Conservation (phyloP, 805 yeast genomes). For the Saturnispora silvae region DNA sequence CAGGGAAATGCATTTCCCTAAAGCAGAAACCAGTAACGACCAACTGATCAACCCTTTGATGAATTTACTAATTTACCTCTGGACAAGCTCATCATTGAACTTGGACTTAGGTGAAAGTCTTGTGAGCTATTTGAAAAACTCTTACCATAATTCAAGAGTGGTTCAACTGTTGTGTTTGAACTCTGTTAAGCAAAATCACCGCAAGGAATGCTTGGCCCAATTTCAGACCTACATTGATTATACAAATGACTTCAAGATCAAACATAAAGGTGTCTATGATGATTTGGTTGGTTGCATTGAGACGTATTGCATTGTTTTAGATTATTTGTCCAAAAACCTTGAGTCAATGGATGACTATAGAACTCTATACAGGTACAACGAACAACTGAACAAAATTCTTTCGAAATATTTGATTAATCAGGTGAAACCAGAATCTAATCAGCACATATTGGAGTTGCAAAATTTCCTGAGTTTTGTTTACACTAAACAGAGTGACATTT, state of each 20-base stretch:
- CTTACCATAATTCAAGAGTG: slow-evolving; percentile 36
- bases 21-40: slow-evolving; percentile 28
- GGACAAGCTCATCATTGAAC: slow-evolving; percentile 6
- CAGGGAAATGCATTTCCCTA: slow-evolving; percentile 31
- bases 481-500: slow-evolving; percentile 19
- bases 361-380: slow-evolving; percentile 14
- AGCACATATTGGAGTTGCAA: slow-evolving; percentile 16
- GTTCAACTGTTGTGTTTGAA: slow-evolving; percentile 27
- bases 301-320: slow-evolving; percentile 15
- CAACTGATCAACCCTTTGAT: slow-evolving; percentile 25
- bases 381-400: slow-evolving; percentile 8
- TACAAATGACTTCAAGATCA: slow-evolving; percentile 27
- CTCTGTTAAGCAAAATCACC: slow-evolving; percentile 17
- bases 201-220: slow-evolving; percentile 21
- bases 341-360: slow-evolving; percentile 12
- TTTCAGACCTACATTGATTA: slow-evolving; percentile 35
- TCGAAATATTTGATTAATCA: slow-evolving; percentile 7
- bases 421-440: slow-evolving; percentile 6
- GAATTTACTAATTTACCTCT: slow-evolving; percentile 19
- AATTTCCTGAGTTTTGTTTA: slow-evolving; percentile 18
- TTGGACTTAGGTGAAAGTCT: slow-evolving; percentile 21
- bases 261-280: slow-evolving; percentile 25
- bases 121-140: slow-evolving; percentile 28
- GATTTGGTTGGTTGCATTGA: slow-evolving; percentile 29
- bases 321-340: slow-evolving; percentile 8